A percentile compares a stretch with the other conserved stretches of the same genome.
Conservation (phyloP, 495 filamentous ascomycete species). For the Penicillium cinerascens region DNA sequence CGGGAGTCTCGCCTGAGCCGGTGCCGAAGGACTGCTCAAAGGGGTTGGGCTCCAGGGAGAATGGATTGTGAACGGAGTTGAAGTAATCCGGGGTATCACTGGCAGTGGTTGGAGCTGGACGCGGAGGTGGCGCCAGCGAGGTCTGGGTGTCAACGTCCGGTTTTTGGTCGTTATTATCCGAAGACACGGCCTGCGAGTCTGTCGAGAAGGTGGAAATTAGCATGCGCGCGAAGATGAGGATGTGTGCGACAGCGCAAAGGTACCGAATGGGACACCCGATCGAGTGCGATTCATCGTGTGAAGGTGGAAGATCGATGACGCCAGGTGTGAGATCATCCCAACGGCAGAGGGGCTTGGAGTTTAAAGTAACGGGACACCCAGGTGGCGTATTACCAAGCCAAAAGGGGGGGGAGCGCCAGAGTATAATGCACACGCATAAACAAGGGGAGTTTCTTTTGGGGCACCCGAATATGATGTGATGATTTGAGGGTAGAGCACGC, state of each 20-base stretch:
- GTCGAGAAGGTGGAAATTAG: constrained; percentile 23
- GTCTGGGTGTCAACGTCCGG: constrained; percentile 40
- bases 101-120: constrained; percentile 57
- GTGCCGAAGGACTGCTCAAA: constrained; percentile 87
- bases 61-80: constrained; percentile 59
- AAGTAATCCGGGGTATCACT: constrained; percentile 76
- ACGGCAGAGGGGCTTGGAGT: constrained; percentile 28
- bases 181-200: constrained; percentile 45
- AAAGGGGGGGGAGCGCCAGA: constrained; percentile 20
- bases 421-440: constrained; percentile 11
- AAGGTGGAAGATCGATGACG: constrained; percentile 37
- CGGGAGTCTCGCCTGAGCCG: constrained; percentile 73
- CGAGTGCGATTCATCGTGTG: constrained; percentile 22
- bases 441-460: not conserved
- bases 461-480: not conserved
- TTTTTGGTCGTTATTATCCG: constrained; percentile 43
- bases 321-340: constrained; percentile 48
- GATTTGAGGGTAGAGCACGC: not conserved
- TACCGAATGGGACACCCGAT: constrained; percentile 23
- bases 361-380: constrained; percentile 26
- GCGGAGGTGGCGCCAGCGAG: constrained; percentile 74
- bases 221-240: constrained; percentile 11
- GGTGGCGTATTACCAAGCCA: constrained; percentile 39
- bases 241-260: constrained; percentile 25
- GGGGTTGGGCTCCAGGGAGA: constrained; percentile 85